phyloP scores from a whole-genome alignment of 106 monocot genomes.

The Dioscorea alata region DNA sequence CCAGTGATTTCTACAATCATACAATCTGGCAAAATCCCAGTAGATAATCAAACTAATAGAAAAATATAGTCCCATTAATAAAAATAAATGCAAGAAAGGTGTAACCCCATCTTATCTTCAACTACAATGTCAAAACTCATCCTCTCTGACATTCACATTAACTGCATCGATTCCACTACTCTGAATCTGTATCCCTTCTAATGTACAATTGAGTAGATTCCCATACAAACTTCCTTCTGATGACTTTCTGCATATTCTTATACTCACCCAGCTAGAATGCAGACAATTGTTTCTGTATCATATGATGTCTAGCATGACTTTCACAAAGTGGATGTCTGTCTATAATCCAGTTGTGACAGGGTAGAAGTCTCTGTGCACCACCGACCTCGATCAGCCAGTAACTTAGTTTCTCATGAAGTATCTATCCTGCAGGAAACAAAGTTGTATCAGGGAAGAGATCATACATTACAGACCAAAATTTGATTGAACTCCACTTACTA shows the following conservation, averaged over 20 bases:
- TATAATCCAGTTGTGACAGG: background rate
- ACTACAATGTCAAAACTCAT: background rate
- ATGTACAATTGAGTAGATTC: constrained; percentile 5
- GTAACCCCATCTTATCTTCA: too few species aligned
- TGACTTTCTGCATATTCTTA: background rate
- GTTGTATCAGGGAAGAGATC: background rate
- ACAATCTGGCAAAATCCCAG: too few species aligned
- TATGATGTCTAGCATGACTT: background rate
- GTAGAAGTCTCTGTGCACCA: background rate
- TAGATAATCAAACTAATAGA: background rate
- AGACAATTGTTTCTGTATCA: background rate
- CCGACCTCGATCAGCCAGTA: background rate
- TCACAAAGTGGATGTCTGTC: background rate
- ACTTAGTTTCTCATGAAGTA: background rate
- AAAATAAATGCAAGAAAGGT: background rate
- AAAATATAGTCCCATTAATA: background rate
- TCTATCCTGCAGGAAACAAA: background rate
- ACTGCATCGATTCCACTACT: background rate
- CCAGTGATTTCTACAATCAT: too few species aligned
- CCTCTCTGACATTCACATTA: background rate
- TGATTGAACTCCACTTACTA: background rate
- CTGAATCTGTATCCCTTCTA: background rate
- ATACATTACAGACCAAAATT: background rate
- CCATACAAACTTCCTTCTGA: background rate
- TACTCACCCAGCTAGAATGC: background rate